Evolutionary conservation across 2,329 filamentous ascomycete species (phyloP), one percentile per base, ranked within the genome.

Genomic region (Penicillium psychrosexuale): DNA sequence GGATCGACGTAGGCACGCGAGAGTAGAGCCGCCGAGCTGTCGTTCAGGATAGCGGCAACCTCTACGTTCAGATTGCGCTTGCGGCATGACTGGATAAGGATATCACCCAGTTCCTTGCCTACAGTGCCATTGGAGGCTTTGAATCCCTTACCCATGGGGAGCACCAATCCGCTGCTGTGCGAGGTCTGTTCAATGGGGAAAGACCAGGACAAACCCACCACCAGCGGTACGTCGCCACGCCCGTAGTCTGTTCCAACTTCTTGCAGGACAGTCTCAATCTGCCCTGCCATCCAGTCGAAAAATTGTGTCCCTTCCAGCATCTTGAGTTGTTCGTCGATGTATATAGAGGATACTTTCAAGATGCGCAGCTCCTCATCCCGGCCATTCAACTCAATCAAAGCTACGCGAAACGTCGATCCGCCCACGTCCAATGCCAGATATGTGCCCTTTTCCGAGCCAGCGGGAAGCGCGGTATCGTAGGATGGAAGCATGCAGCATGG

Each of bases 151-250:
- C 84, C 84, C 84, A 87, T 87, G 15, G 78, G 77, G 49, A 84
- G 75, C 19, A 87, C 71, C 42, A 78, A 78, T 7, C 83, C 84
- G 44, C 77, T 81, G 50, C 79, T 77, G 52, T 78, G 77, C 12
- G 83, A 86, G 5, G 83, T 87, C 72, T 86, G 83, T 69, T 86
- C 81, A 51, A 87, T 78, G 0, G 84, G 84, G 68, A 87, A 87
- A 3, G 84, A 86, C 84, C 84, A 87, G 3, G 84, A 82, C 59
- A 87, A 63, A 3, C 84, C 84, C 77, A 86, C 82, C 5, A 78
- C 75, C 52, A 86, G 70, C 11, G 74, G 75, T 3, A 68, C 67
- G 13, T 63, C 58, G 42, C 66, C 69, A 7, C 72, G 67, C 17
- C 70, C 71, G 40, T 73, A 76, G 51, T 76, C 73, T 30, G 76